Conservation (phyloP, 352 stramenopile species). For the Hyaloperonospora brassicae region DNA sequence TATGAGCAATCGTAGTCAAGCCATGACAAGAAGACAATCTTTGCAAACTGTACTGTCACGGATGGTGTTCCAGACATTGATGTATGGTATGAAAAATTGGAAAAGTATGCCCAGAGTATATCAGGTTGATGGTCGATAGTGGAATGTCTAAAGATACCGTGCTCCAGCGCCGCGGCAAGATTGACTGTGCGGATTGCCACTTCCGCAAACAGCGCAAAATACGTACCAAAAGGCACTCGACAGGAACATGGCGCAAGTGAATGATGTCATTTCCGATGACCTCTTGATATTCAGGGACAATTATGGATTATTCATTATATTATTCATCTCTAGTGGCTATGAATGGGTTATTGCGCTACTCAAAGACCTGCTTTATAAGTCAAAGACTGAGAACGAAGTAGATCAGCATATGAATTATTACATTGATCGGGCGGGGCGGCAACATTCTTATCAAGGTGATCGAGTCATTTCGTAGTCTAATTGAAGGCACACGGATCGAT, state of each 20-base stretch:
- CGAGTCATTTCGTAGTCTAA: too few relatives aligned
- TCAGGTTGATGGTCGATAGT: constrained; percentile 11
- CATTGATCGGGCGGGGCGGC: constrained; percentile 1
- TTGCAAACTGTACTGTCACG: constrained; percentile 10
- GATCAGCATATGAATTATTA: constrained; percentile 4
- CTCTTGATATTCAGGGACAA: constrained; percentile 6
- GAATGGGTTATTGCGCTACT: constrained; percentile 4
- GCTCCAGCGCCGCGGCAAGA: constrained; percentile 5
- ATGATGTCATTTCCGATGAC: constrained; percentile 12
- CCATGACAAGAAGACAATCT: constrained; percentile 1
- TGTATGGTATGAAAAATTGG: constrained; percentile 7
- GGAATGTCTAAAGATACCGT: constrained; percentile 11
- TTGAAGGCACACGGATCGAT: background rate
- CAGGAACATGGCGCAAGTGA: constrained; percentile 1
- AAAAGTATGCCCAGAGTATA: constrained; percentile 10
- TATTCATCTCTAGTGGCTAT: constrained; percentile 1
- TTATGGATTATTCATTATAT: background rate
- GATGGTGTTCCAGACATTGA: constrained; percentile 10
- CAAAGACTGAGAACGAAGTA: too few relatives aligned
- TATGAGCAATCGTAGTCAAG: background rate
- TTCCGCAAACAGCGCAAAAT: constrained; percentile 13
- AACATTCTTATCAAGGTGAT: too few relatives aligned
- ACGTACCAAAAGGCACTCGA: constrained; percentile 10
- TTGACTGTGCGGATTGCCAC: constrained; percentile 15
- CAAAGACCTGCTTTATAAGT: background rate